Evolutionary conservation across 2,329 filamentous ascomycete species (phyloP), one percentile per base, ranked within the genome.

Genomic region (Simplicillium aogashimaense): DNA sequence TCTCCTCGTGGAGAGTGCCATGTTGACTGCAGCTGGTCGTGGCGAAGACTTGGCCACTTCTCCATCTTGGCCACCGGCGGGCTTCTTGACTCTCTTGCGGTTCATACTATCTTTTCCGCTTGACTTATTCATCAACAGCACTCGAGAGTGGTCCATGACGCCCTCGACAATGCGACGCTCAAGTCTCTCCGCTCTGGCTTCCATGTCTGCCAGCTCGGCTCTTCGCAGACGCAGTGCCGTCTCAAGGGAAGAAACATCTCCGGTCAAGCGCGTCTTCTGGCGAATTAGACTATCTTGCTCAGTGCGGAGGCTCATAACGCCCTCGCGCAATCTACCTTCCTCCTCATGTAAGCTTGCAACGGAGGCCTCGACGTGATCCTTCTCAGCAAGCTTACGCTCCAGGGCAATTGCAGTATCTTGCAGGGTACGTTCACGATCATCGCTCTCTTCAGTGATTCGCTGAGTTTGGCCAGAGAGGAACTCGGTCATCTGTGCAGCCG

Each of bases 131-230:
- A 92, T 84, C 43, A 97, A 75, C n/a, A 95, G 72, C 18, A 90
- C 81, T 7, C 90, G 83, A 15, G 90, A 95, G 58, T 97, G 90
- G 52, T 97, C 89, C 65, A 98, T 94, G 46, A 97, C 86, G 18
- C 90, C 89, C 49, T 97, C 90, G 28, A 98, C 67, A 50, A 98
- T 95, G 18, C 92, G 81, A 39, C 89, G 84, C 64, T 98, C 92
- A 17, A 98, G 71, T 3, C 79, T 77, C 58, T 95, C 88, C 3
- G 90, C 92, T 46, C 90, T 84, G 10, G 75, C 69, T 58, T 97
- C 90, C 85, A 98, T 95, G 18, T 84, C 74, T 35, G 86, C 79
- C 43, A 98, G 77, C 63, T 97, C 92, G 50, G 97, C 90, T 35
- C 86, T 83, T 40, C 92, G 83, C 42, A 97, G 81, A 14, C 83